Evolutionary conservation across 2,329 filamentous ascomycete species (phyloP).

Genomic region (Cercospora sp.): DNA sequence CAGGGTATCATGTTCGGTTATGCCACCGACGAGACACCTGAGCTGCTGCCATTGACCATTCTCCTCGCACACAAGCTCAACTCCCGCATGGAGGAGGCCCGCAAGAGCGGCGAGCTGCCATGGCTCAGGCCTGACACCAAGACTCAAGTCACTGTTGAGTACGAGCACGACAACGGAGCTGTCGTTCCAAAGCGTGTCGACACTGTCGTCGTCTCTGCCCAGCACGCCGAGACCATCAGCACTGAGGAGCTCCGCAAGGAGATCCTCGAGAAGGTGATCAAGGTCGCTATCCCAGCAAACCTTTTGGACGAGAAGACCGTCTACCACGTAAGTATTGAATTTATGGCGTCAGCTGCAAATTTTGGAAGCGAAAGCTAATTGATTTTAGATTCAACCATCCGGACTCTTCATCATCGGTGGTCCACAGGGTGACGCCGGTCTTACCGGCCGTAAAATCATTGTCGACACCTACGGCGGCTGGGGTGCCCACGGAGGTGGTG

Average conservation of each 20-base stretch:
- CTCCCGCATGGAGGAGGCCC: constrained; percentile 85
- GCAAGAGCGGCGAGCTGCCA: constrained; percentile 80
- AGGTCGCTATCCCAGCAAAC: constrained; percentile 87
- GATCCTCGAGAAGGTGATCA: constrained; percentile 96
- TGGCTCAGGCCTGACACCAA: constrained; percentile 99
- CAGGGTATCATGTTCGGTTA: constrained; percentile 99
- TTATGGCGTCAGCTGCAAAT: background rate
- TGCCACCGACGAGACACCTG: constrained; percentile 97
- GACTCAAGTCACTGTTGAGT: constrained; percentile 99
- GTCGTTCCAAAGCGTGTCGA: constrained; percentile 90
- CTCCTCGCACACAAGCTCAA: constrained; percentile 97
- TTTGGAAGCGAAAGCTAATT: constrained; percentile 4
- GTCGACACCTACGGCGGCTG: constrained; percentile 99
- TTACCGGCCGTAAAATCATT: constrained; percentile 98
- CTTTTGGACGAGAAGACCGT: constrained; percentile 90
- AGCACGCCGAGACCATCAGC: constrained; percentile 84
- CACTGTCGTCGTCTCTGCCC: constrained; percentile 94
- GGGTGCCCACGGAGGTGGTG: constrained; percentile 99
- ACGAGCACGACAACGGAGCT: constrained; percentile 92
- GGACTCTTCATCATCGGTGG: constrained; percentile 99
- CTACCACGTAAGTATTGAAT: constrained; percentile 72
- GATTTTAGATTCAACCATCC: constrained; percentile 81
- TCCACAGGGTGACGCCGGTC: constrained; percentile 96
- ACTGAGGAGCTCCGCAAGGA: constrained; percentile 92
- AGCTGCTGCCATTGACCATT: constrained; percentile 92